These are phyloP conservation scores for Ascochyta clinopodiicola DNA, from an alignment of 2,329 filamentous ascomycete genomes.

Conservation along the genomic window DNA sequence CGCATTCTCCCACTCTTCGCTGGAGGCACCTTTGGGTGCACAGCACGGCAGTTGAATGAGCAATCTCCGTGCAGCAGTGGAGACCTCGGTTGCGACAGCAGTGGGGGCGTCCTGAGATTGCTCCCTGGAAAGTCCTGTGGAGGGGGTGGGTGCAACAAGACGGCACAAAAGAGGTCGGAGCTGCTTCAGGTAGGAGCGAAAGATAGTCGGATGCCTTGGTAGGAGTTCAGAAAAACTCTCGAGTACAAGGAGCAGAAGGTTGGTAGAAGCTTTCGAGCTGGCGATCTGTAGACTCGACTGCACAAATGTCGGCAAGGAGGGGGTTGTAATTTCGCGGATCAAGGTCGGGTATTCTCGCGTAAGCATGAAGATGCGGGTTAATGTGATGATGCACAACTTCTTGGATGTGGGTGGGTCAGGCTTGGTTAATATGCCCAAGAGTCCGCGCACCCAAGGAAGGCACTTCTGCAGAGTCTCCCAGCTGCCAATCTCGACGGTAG, in stretches of 20 bases:
- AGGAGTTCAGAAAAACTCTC: constrained; percentile 75
- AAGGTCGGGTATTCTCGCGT: constrained; percentile 84
- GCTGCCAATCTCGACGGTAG: constrained; percentile 80
- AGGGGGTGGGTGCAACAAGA: constrained; percentile 70
- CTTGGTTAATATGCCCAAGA: constrained; percentile 80
- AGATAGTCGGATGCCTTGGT: constrained; percentile 81
- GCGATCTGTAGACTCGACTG: constrained; percentile 72
- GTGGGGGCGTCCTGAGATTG: constrained; percentile 42
- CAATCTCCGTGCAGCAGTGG: constrained; percentile 67
- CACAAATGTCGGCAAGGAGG: constrained; percentile 76
- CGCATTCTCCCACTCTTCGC: constrained; percentile 78
- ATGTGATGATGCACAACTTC: constrained; percentile 75
- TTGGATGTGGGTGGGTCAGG: constrained; percentile 77
- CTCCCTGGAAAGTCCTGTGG: constrained; percentile 37
- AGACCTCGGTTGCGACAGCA: constrained; percentile 60
- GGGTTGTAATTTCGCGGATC: constrained; percentile 85
- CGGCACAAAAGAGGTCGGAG: constrained; percentile 66
- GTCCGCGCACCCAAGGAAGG: constrained; percentile 76
- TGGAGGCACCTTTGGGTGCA: constrained; percentile 77
- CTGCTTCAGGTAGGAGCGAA: constrained; percentile 76
- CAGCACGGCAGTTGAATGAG: constrained; percentile 78
- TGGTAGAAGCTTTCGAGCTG: constrained; percentile 25
- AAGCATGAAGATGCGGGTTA: constrained; percentile 83
- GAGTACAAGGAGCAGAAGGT: constrained; percentile 71
- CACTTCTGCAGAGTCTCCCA: constrained; percentile 79